These are phyloP conservation scores for Calonectria crousiana DNA, from an alignment of 2,329 filamentous ascomycete species.

Conservation along the genomic window DNA sequence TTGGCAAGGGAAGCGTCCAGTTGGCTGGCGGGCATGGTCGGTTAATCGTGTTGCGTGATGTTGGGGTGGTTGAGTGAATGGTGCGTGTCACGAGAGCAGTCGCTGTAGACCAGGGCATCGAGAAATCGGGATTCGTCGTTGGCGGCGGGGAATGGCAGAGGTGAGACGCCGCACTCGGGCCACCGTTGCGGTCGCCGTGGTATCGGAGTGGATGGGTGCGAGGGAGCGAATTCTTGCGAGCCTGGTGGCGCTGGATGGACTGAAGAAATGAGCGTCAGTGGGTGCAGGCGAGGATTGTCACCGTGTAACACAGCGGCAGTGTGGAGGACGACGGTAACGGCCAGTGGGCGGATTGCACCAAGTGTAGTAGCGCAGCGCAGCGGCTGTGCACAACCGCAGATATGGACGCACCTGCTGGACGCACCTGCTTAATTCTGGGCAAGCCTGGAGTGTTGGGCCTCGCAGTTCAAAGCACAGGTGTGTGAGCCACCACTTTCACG, in stretches of 20 bases:
- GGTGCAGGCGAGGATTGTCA: conserved; percentile 35
- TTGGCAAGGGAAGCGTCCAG: conserved; percentile 57
- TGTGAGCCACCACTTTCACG: conserved; percentile 35
- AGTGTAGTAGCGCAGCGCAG: conserved; percentile 10
- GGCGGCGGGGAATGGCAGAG: conserved; percentile 24
- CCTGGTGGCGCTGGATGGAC: conserved; percentile 27
- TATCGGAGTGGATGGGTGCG: conserved; percentile 20
- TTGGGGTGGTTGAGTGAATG: conserved; percentile 30
- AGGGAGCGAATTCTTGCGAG: conserved; percentile 23
- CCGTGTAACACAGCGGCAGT: conserved; percentile 36
- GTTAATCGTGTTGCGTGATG: conserved; percentile 32
- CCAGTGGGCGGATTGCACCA: conserved; percentile 18
- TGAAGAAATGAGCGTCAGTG: conserved; percentile 36
- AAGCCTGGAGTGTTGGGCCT: conserved; percentile 1
- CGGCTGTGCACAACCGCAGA: conserved; percentile 10
- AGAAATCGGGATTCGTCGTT: conserved; percentile 33
- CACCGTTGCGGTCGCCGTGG: conserved; percentile 25
- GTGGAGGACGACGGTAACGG: conserved; percentile 25
- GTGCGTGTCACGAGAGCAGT: conserved; percentile 39
- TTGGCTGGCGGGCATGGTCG: conserved; percentile 55
- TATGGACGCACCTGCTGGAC: conserved; percentile 17
- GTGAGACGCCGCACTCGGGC: conserved; percentile 25
- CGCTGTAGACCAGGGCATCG: conserved; percentile 37
- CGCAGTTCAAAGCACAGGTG: conserved; percentile 34
- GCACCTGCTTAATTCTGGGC: not conserved